phyloP scores from a whole-genome alignment of 176 grass and related monocot species.

The Calamus simplicifolius region DNA sequence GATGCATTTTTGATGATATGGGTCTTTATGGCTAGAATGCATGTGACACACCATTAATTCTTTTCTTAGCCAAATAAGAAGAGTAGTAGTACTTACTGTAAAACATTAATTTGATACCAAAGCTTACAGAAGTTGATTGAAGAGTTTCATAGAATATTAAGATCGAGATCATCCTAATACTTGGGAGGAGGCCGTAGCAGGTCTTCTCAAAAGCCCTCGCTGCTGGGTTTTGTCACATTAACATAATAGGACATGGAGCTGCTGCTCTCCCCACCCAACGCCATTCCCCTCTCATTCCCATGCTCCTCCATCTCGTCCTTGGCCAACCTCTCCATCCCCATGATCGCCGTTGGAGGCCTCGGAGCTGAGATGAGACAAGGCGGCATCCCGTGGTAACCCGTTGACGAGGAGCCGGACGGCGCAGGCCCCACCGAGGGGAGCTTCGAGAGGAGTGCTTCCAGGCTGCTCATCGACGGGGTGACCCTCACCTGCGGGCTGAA shows the following conservation, averaged over 20 bases:
- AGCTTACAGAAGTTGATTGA: too few species aligned
- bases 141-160: too few species aligned
- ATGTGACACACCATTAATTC: too few species aligned
- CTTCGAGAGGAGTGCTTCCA: slow-evolving; percentile 94
- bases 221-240: slow-evolving; percentile 38
- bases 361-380: background rate
- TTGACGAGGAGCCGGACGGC: slow-evolving; percentile 5
- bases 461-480: slow-evolving; percentile 97
- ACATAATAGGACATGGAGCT: slow-evolving; percentile 57
- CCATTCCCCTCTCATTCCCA: slow-evolving; percentile 31
- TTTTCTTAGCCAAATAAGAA: too few species aligned
- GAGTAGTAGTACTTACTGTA: too few species aligned
- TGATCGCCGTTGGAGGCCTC: slow-evolving; percentile 3
- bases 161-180: too few species aligned
- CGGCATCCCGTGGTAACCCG: slow-evolving; percentile 2
- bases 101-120: too few species aligned
- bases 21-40: too few species aligned
- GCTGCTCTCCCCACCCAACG: slow-evolving; percentile 24
- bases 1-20: too few species aligned
- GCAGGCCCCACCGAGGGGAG: slow-evolving; percentile 66
- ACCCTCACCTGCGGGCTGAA: slow-evolving; percentile 43
- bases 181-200: too few species aligned
- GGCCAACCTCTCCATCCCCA: background rate
- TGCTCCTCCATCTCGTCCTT: slow-evolving; percentile 21
- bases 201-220: slow-evolving; percentile 42